A percentile compares a stretch with the other conserved stretches of the same genome.
Conservation (phyloP, 2,329 filamentous ascomycete species). For the Fusarium graminum region DNA sequence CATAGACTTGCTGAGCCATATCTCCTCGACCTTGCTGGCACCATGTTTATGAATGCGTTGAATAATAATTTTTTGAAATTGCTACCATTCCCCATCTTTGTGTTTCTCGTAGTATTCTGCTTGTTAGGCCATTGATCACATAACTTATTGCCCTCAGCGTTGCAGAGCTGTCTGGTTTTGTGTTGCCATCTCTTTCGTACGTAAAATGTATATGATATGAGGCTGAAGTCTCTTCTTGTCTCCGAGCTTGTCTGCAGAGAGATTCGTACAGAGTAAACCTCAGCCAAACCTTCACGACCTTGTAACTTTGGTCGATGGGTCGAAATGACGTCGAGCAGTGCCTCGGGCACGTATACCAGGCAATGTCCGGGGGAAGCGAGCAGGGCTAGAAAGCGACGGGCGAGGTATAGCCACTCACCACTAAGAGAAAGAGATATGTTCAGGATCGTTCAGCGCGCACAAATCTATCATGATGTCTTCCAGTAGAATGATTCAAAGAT, state of each 20-base stretch:
- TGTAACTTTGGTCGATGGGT: slow-evolving; percentile 1
- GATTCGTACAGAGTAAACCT: neutral
- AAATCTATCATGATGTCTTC: slow-evolving; percentile 60
- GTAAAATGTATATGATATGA: neutral
- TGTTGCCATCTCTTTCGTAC: neutral
- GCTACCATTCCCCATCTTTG: neutral
- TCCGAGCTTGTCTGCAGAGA: no score
- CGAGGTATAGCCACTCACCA: slow-evolving; percentile 52
- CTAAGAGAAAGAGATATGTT: slow-evolving; percentile 56
- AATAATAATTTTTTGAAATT: neutral
- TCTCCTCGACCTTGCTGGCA: neutral
- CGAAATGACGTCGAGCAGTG: neutral
- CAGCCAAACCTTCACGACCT: neutral
- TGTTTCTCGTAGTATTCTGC: neutral
- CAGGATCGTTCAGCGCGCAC: slow-evolving; percentile 51
- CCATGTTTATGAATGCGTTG: neutral
- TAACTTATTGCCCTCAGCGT: neutral
- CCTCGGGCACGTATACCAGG: slow-evolving; percentile 5
- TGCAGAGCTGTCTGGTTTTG: neutral
- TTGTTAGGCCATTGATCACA: neutral
- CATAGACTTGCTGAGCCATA: slow-evolving; percentile 7
- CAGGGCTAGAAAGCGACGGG: slow-evolving; percentile 16
- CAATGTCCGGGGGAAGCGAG: slow-evolving; percentile 1
- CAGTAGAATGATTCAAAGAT: slow-evolving; percentile 43
- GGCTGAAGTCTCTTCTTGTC: neutral